Percentiles rank a stretch among this genome's conserved stretches.
phyloP scores from a whole-genome alignment of 202 grass and related monocot genomes.

The Digitaria exilis region DNA sequence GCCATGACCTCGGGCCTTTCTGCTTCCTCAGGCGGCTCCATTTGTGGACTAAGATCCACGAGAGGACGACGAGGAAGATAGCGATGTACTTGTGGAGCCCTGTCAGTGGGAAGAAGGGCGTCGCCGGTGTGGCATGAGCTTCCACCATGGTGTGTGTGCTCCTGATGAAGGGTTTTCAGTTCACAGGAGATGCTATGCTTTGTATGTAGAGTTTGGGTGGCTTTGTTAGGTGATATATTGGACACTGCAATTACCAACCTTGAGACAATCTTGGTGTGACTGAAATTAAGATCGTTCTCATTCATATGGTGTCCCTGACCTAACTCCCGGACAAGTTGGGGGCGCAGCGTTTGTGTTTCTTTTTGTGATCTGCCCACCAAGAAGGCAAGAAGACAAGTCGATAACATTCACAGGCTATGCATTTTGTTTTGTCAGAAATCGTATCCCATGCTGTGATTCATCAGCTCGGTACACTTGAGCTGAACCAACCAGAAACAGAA shows the following conservation, averaged over 20 bases:
- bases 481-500: neutral
- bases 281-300: slow-evolving; percentile 65
- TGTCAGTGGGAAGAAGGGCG: slow-evolving; percentile 28
- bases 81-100: slow-evolving; percentile 55
- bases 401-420: neutral
- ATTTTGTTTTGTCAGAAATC: neutral
- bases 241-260: slow-evolving; percentile 33
- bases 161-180: slow-evolving; percentile 39
- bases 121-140: slow-evolving; percentile 33
- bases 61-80: slow-evolving; percentile 52
- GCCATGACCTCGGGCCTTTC: slow-evolving; percentile 82
- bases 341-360: slow-evolving; percentile 38
- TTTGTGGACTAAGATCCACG: slow-evolving; percentile 71
- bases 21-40: slow-evolving; percentile 75
- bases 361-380: slow-evolving; percentile 43
- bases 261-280: slow-evolving; percentile 71
- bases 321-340: slow-evolving; percentile 41
- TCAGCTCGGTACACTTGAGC: neutral
- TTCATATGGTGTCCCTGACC: slow-evolving; percentile 68
- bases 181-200: slow-evolving; percentile 39
- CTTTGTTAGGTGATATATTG: slow-evolving; percentile 59
- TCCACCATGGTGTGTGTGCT: slow-evolving; percentile 61
- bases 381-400: slow-evolving; percentile 16
- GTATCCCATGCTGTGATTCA: neutral
- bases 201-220: slow-evolving; percentile 42